Base-by-base conservation (phyloP, 306 rosid genomes). In the Betula pendula region DNA sequence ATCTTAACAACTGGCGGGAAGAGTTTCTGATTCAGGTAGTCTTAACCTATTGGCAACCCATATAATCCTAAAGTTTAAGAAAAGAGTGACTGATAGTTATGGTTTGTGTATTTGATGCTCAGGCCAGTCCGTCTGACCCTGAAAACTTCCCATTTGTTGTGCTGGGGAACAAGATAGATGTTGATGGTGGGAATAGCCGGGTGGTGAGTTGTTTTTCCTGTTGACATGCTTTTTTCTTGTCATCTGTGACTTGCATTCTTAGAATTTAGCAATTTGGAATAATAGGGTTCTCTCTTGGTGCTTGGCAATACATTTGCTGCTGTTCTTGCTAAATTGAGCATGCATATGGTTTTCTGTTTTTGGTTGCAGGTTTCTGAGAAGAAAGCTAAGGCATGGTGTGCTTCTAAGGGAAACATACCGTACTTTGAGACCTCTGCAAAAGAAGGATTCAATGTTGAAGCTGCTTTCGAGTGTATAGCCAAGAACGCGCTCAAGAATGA, bases 321-420 rank as follows among this genome's bases (percentile, higher is more conserved):
- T 45, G 75, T 68, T 77, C 58, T 70, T 62, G 42, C 51, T 77
- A 51, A 11, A 56, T 68, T 11, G 20, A 43, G 44, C 6, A 29
- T 44, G 29, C 49, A 62, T 72, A 31, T 25, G 59, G 49, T 69
- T 68, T n/a, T 71, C 16, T 52, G 31, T 70, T 56, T 68, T 38
- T 77, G 72, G 52, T 73, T 77, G 72, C 79, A 95, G 99, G 86
- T 95, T 78, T 95, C 97, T 77, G 97, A 92, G 94, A 95, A 95
- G 97, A 95, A 95, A 89, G 99, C 96, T 42, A 95, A 89, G 87
- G 97, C 99, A 60, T 95, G 99, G 99, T 95, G 99, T 88, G 99
- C 99, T 86, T 90, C 99, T 65, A 95, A 95, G 89, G 99, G 99
- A 82, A 92, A 95, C 84, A 92, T 96, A 44, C 99, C 99, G 8